Evolutionary conservation across 495 filamentous ascomycete genomes (phyloP).

Genomic region (Hypomontagnella submonticulosa): DNA sequence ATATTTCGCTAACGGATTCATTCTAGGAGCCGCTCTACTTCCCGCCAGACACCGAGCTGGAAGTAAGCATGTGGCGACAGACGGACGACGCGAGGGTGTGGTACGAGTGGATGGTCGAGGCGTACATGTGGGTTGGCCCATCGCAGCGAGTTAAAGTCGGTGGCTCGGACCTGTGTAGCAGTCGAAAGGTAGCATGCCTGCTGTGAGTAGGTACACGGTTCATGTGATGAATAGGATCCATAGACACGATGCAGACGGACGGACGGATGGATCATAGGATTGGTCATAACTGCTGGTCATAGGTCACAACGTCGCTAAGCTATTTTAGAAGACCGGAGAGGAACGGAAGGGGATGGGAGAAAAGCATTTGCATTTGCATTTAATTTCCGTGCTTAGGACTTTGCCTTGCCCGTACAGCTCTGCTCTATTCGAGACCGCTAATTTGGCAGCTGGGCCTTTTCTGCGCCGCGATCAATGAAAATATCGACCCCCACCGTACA

Average conservation of each 20-base stretch:
- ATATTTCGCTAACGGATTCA: slow-evolving; percentile 16
- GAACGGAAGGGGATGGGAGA: slow-evolving; percentile 14
- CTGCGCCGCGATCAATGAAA: slow-evolving; percentile 23
- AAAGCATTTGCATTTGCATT: slow-evolving; percentile 40
- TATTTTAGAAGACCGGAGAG: background rate
- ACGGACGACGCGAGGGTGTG: slow-evolving; percentile 96
- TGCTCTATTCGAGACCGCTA: slow-evolving; percentile 14
- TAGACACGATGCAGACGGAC: too few relatives aligned
- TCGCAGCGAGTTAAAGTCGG: slow-evolving; percentile 77
- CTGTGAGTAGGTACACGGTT: slow-evolving; percentile 73
- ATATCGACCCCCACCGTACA: slow-evolving; percentile 15
- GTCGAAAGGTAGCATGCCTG: slow-evolving; percentile 88
- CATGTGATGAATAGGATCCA: too few relatives aligned
- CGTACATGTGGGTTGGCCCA: slow-evolving; percentile 70
- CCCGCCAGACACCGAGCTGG: slow-evolving; percentile 83
- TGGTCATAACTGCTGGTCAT: background rate
- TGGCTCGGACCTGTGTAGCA: slow-evolving; percentile 86
- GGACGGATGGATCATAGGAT: too few relatives aligned
- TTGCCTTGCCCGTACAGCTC: slow-evolving; percentile 10
- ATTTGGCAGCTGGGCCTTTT: slow-evolving; percentile 8
- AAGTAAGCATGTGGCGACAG: slow-evolving; percentile 92
- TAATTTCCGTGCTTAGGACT: background rate
- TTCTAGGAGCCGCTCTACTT: slow-evolving; percentile 86
- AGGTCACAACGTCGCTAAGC: background rate
- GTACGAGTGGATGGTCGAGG: slow-evolving; percentile 98